Evolutionary conservation across 2,329 filamentous ascomycete genomes (phyloP), one percentile per base, ranked within the genome.

Genomic region (Fonsecaea nubica): DNA sequence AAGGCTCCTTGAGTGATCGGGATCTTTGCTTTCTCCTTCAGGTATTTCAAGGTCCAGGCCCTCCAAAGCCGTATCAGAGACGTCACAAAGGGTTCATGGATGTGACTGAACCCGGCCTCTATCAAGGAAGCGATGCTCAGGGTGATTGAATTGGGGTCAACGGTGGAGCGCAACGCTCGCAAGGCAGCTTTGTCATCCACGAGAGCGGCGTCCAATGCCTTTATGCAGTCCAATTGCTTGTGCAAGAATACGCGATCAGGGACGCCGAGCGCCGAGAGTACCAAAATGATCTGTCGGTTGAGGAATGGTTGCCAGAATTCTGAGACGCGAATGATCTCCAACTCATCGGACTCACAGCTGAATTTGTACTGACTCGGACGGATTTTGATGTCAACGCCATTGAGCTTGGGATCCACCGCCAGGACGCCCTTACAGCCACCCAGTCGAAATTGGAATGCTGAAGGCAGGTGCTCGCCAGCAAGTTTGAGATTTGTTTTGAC

Each of bases 21-120:
- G 52, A 99, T 92, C 33, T 90, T 90, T 0, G 94, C 93, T 73
- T 97, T 98, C 72, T 98, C 93, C 72, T 97, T 97, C 18, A 99
- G 84, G 12, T 90, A 86, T 74, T 96, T 97, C 71, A 97, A 86
- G 0, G 90, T 92, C 91, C 92, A 98, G 1, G 92, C 87, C 69
- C 90, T 86, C 94, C 95, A 99, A 0, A 98, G 83, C 40, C 88
- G 86, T 10, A 99, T 80, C 8, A 97, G 78, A 0, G 92, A 93
- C 67, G 88, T 85, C 25, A 93, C 83, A 76, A 98, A 98, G 0
- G 94, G 94, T 65, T 99, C 95, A 13, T 82, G 78, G 0, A 80
- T 77, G 1, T 82, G 78, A 84, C 93, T 91, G 79, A 99, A 98
- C 0, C 92, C 92, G 68, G 91, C 88, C 1, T 85, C 79, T 35